Evolutionary conservation across 805 yeast genomes (phyloP).

Genomic region (Sugiyamaella floridensis): DNA sequence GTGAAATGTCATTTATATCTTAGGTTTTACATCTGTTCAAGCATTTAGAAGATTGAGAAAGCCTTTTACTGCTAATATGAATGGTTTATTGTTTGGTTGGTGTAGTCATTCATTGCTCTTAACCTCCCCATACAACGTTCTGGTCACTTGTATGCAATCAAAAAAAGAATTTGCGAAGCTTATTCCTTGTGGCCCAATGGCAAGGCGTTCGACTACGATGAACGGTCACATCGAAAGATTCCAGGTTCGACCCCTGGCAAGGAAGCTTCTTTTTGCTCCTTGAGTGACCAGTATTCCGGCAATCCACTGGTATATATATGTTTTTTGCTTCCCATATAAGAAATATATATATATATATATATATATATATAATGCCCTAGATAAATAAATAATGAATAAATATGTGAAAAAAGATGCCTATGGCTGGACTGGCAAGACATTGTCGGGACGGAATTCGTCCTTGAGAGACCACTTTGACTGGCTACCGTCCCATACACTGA

Average conservation of each 20-base stretch:
- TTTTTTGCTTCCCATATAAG: too few species aligned
- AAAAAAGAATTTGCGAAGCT: not conserved
- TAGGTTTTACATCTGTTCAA: too few species aligned
- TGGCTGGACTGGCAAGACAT: not conserved
- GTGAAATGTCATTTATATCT: too few species aligned
- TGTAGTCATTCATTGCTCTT: too few species aligned
- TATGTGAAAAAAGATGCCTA: not conserved
- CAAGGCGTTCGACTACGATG: slow-evolving; percentile 34
- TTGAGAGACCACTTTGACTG: slow-evolving; percentile 61
- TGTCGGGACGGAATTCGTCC: slow-evolving; percentile 33
- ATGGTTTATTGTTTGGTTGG: too few species aligned
- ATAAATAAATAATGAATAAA: not conserved
- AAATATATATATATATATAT: too few species aligned
- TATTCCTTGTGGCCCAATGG: slow-evolving; percentile 33
- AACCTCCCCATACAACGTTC: too few species aligned
- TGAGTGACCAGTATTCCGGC: too few species aligned
- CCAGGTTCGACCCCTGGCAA: slow-evolving; percentile 53
- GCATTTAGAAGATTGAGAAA: too few species aligned
- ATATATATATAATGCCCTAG: too few species aligned
- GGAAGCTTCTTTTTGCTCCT: slow-evolving; percentile 38
- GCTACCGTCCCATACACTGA: slow-evolving; percentile 60
- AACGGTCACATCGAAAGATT: slow-evolving; percentile 38
- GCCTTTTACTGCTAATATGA: too few species aligned
- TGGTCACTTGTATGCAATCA: not conserved
- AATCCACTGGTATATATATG: too few species aligned